phyloP scores from a whole-genome alignment of 2,329 filamentous ascomycete species.

The Diaporthe nobilis region DNA sequence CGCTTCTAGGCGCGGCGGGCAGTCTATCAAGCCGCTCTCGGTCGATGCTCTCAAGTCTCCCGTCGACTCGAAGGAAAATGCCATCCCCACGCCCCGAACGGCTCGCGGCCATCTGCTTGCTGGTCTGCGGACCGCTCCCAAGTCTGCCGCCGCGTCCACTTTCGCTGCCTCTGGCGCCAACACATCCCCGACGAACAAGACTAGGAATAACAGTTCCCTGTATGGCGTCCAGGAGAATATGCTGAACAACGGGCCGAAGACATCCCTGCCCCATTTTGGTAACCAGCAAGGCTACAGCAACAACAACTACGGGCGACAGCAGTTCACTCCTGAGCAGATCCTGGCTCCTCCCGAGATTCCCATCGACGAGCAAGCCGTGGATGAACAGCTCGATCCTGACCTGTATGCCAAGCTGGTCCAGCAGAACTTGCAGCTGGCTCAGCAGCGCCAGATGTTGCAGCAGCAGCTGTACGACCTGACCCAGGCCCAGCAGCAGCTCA shows the following conservation, averaged over 20 bases:
- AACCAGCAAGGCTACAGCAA: conserved; percentile 50
- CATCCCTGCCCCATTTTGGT: conserved; percentile 61
- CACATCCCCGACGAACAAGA: conserved; percentile 54
- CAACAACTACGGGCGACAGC: conserved; percentile 52
- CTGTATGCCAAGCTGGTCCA: conserved; percentile 91
- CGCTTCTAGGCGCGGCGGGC: conserved; percentile 85
- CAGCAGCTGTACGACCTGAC: conserved; percentile 91
- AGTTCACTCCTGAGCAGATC: conserved; percentile 89
- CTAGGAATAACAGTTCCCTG: conserved; percentile 59
- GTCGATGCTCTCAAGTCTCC: conserved; percentile 80
- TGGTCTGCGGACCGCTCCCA: conserved; percentile 92
- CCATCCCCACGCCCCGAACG: conserved; percentile 86
- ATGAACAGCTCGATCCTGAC: conserved; percentile 85
- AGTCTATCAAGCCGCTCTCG: conserved; percentile 90
- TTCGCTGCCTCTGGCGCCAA: conserved; percentile 66
- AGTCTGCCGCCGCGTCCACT: conserved; percentile 80
- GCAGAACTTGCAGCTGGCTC: conserved; percentile 91
- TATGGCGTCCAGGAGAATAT: conserved; percentile 60
- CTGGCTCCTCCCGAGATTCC: conserved; percentile 86
- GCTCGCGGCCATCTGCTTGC: conserved; percentile 95
- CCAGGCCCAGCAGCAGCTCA: conserved; percentile 85
- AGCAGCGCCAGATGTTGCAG: conserved; percentile 95
- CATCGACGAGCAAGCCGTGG: conserved; percentile 73
- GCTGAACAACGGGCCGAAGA: conserved; percentile 67
- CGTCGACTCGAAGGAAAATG: conserved; percentile 73